Evolutionary conservation across 768 basidiomycete species (phyloP).

Genomic region (Lentinus brumalis): DNA sequence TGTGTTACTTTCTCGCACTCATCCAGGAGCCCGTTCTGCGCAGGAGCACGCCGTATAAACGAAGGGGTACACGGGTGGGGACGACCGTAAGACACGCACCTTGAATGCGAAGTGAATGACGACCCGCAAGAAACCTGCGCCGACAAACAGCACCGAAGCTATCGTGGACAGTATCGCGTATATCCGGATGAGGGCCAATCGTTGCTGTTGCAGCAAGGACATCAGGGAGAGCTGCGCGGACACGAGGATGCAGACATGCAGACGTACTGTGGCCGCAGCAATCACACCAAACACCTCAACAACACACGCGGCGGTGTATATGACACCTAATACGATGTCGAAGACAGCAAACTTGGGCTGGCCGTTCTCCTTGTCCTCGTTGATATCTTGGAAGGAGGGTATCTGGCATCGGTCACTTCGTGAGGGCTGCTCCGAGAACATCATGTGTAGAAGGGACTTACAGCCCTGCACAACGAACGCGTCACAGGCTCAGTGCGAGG

Average conservation of each 20-base stretch:
- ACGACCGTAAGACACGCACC: constrained; percentile 37
- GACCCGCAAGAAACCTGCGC: constrained; percentile 53
- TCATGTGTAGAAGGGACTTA: background rate
- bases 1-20: constrained; percentile 51
- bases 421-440: background rate
- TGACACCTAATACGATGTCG: constrained; percentile 58
- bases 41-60: background rate
- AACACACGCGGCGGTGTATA: constrained; percentile 51
- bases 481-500: constrained; percentile 34
- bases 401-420: constrained; percentile 42
- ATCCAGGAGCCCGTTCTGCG: constrained; percentile 56
- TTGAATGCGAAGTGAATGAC: constrained; percentile 71
- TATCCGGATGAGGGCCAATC: constrained; percentile 49
- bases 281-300: constrained; percentile 60
- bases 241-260: background rate
- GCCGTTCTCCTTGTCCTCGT: constrained; percentile 42
- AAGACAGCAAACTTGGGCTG: constrained; percentile 51
- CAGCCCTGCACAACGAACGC: constrained; percentile 9
- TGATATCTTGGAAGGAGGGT: constrained; percentile 58
- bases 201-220: constrained; percentile 43
- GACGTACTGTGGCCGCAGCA: constrained; percentile 53
- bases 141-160: constrained; percentile 51
- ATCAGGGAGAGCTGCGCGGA: background rate
- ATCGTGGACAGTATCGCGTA: constrained; percentile 56
- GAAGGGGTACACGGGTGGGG: too few species aligned